phyloP scores from a whole-genome alignment of 805 yeast species.

The Candida ulmi region DNA sequence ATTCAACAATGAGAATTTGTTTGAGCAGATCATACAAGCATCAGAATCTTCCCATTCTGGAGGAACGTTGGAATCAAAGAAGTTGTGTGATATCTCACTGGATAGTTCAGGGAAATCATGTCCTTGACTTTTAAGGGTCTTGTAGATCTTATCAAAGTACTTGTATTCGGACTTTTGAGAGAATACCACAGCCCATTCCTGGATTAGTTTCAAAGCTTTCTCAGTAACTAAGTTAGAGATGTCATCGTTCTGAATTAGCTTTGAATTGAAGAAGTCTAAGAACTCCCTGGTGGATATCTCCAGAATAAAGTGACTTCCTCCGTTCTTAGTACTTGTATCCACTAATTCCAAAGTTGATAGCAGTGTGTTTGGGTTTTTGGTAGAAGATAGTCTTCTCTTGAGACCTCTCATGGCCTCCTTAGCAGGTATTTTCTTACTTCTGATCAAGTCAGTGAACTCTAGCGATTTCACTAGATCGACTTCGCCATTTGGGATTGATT shows the following conservation, averaged over 20 bases:
- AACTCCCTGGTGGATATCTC: conserved; percentile 84
- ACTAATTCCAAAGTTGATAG: conserved; percentile 68
- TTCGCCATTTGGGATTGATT: conserved; percentile 89
- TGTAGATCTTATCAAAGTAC: conserved; percentile 60
- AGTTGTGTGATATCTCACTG: conserved; percentile 34
- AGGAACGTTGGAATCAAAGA: conserved; percentile 86
- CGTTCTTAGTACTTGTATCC: conserved; percentile 88
- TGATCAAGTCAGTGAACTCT: conserved; percentile 81
- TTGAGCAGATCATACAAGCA: conserved; percentile 91
- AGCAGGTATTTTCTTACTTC: conserved; percentile 74
- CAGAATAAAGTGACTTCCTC: conserved; percentile 77
- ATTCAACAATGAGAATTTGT: conserved; percentile 70
- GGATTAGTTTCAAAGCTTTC: conserved; percentile 57
- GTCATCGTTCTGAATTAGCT: conserved; percentile 31
- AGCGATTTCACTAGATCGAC: conserved; percentile 68
- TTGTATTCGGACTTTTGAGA: conserved; percentile 57
- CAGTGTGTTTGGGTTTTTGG: conserved; percentile 75
- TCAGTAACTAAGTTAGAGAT: conserved; percentile 50
- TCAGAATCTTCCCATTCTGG: conserved; percentile 98
- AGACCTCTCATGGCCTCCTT: conserved; percentile 82
- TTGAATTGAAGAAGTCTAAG: conserved; percentile 62
- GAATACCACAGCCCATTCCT: conserved; percentile 75
- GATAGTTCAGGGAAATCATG: conserved; percentile 55
- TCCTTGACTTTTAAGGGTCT: conserved; percentile 54
- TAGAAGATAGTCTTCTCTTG: conserved; percentile 61